Conservation (phyloP, 345 rosid species). For the Gossypium stocksii region DNA sequence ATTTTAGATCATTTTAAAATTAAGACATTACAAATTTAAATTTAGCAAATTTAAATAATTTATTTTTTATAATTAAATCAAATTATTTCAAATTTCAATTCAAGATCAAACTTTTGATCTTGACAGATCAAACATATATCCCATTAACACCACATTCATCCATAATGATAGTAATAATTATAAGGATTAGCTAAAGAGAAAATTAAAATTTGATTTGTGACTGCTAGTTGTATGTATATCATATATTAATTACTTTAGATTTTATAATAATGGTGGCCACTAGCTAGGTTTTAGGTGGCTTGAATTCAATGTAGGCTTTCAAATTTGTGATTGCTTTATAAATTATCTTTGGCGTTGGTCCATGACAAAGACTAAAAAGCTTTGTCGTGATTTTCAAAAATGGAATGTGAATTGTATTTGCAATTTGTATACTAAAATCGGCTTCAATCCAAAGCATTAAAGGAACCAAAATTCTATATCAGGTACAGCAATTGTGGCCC, state of each 20-base stretch:
- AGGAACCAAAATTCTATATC: background rate
- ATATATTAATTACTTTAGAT: background rate
- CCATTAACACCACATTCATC: background rate
- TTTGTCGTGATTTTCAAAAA: background rate
- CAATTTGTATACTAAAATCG: background rate
- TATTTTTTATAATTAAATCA: too few species aligned
- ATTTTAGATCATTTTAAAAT: too few species aligned
- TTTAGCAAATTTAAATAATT: too few species aligned
- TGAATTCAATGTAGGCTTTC: background rate
- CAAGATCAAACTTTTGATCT: too few species aligned
- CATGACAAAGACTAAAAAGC: background rate
- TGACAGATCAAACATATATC: too few species aligned
- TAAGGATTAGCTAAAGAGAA: background rate
- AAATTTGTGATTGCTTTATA: too few species aligned
- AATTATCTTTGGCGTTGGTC: background rate
- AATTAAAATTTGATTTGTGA: background rate
- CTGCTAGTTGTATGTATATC: background rate
- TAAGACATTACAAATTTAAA: too few species aligned
- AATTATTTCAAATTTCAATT: too few species aligned
- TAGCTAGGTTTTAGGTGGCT: background rate
- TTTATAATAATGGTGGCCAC: background rate
- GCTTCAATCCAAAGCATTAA: constrained; percentile 12
- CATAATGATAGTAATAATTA: background rate
- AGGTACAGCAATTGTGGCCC: constrained; percentile 8
- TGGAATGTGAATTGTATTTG: background rate